Evolutionary conservation across 495 filamentous ascomycete species (phyloP), one percentile per base, ranked within the genome.

Genomic region (Podospora appendiculata): DNA sequence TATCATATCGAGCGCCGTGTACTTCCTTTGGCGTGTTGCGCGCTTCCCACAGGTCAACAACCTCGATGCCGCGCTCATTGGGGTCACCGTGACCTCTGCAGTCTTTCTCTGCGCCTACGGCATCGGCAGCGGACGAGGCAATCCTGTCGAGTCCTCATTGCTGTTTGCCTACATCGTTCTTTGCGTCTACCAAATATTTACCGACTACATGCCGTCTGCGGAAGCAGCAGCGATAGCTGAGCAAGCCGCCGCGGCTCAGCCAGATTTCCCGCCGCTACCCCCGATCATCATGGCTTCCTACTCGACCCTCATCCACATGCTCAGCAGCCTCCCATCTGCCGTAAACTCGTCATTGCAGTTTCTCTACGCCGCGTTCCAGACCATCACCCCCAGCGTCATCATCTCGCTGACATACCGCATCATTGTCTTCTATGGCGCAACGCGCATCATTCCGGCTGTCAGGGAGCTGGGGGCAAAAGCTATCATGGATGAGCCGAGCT

Each of bases 271-370:
- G 4, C 93, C 93, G 6, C 79, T 98, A 7, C 93, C 93, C 2
- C 93, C 93, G 0, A 90, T 96, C 45, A 87, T 98, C 65, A 96
- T 98, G 93, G 92, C 90, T n/a, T 95, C 90, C 32, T 98, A 96
- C 70, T 88, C 88, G 39, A 96, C 91, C 3, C 70, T 96, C 16
- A 69, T 96, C 33, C 86, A 94, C 54, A 78, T 88, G n/a, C 74
- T 98, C 36, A 86, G 87, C 34, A 82, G 81, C 9, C 76, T 98
- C 14, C 93, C 93, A 0, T 84, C 82, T 0, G 90, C 88, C 42
- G 82, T 95, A 7, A 88, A 86, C 62, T 88, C 90, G 1, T 84
- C 83, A 0, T 87, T 95, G 64, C 87, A 84, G 63, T 93, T 96
- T 58, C 81, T 96, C 55, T 79, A 88, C 33, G 89, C 89, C 9